These are phyloP conservation scores for Blastobotrys robertii DNA, from an alignment of 805 yeast genomes.

Conservation along the genomic window DNA sequence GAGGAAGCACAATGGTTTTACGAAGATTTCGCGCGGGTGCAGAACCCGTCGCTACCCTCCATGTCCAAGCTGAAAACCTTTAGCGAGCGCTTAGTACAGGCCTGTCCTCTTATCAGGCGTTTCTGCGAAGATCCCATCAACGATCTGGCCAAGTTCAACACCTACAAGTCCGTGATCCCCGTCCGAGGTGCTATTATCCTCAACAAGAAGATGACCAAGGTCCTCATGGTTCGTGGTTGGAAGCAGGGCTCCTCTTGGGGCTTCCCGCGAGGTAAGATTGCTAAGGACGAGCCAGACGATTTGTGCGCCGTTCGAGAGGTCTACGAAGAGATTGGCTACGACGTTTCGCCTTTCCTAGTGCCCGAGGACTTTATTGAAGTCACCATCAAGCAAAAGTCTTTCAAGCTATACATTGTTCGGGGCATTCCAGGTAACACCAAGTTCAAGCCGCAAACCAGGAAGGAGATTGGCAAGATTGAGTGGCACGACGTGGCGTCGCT, in stretches of 20 bases:
- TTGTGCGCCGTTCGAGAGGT: conserved; percentile 90
- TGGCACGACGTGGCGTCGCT: conserved; percentile 42
- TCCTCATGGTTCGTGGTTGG: conserved; percentile 74
- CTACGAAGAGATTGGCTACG: conserved; percentile 88
- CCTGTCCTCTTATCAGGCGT: conserved; percentile 40
- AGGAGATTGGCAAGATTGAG: conserved; percentile 74
- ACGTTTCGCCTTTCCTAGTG: conserved; percentile 56
- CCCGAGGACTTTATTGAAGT: conserved; percentile 72
- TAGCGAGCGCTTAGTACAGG: conserved; percentile 68
- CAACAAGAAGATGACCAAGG: conserved; percentile 56
- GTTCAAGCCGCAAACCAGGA: conserved; percentile 78
- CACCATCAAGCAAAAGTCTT: conserved; percentile 73
- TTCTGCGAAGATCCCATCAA: conserved; percentile 33
- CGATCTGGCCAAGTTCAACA: conserved; percentile 69
- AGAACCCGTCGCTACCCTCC: conserved; percentile 67
- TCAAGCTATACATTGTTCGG: conserved; percentile 66
- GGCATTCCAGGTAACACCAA: conserved; percentile 66
- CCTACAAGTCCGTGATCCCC: conserved; percentile 83
- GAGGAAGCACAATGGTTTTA: conserved; percentile 99
- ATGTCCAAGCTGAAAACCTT: conserved; percentile 64
- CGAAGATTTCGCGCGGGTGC: conserved; percentile 65
- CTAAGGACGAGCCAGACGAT: conserved; percentile 81
- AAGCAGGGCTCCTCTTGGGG: conserved; percentile 78
- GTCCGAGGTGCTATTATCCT: conserved; percentile 93
- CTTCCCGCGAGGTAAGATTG: conserved; percentile 94